These are phyloP conservation scores for Amanita pseudoporphyria DNA, from an alignment of 768 basidiomycete species.

Conservation along the genomic window DNA sequence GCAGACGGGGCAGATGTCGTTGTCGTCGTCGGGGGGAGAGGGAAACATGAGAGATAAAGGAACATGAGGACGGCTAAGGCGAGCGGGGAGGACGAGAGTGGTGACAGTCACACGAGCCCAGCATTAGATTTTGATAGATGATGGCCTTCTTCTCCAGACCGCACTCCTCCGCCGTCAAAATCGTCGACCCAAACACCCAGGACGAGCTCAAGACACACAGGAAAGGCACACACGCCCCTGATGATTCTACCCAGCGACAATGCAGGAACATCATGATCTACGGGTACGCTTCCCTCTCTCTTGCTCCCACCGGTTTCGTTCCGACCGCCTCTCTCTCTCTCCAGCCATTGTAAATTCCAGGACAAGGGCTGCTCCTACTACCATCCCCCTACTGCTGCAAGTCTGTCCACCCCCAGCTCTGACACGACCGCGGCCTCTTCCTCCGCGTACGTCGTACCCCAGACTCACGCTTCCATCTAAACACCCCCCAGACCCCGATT, in stretches of 20 bases:
- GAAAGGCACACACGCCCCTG: constrained; percentile 36
- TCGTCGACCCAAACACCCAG: constrained; percentile 50
- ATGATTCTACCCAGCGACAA: constrained; percentile 66
- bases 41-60: neutral
- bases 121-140: too few species aligned
- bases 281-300: constrained; percentile 42
- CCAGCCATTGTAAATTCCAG: constrained; percentile 75
- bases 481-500: constrained; percentile 24
- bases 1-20: constrained; percentile 86
- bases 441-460: constrained; percentile 12
- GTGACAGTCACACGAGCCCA: too few species aligned
- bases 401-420: too few species aligned
- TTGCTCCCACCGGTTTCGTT: neutral
- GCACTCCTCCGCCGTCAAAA: constrained; percentile 58
- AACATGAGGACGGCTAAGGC: neutral
- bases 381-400: constrained; percentile 49
- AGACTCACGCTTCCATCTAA: constrained; percentile 11
- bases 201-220: constrained; percentile 35
- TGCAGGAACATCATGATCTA: constrained; percentile 90
- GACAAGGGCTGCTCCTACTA: constrained; percentile 80
- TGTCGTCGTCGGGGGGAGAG: constrained; percentile 57
- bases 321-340: neutral
- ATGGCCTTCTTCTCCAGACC: constrained; percentile 71
- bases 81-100: neutral
- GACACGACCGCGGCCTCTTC: neutral